phyloP scores from a whole-genome alignment of 352 stramenopile species.

The Phytopythium montanum region DNA sequence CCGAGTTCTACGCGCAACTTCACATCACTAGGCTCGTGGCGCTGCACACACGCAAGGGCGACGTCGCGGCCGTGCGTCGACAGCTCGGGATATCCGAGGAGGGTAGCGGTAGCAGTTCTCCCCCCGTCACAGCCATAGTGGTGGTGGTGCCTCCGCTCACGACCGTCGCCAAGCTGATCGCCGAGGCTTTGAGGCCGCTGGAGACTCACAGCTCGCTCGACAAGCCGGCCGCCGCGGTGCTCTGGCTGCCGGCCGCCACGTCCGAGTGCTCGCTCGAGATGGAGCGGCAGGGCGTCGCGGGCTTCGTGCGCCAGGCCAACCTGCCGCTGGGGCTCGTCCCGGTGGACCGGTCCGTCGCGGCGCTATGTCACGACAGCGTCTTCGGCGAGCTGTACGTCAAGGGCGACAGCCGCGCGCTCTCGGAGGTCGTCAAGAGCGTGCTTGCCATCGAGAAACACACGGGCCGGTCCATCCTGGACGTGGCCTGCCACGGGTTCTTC shows the following conservation, averaged over 20 bases:
- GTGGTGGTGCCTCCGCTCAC: slow-evolving; percentile 53
- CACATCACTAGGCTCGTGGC: slow-evolving; percentile 46
- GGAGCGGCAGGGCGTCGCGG: slow-evolving; percentile 63
- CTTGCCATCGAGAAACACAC: slow-evolving; percentile 51
- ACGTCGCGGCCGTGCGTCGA: slow-evolving; percentile 24
- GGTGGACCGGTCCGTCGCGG: slow-evolving; percentile 47
- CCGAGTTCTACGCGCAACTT: slow-evolving; percentile 58
- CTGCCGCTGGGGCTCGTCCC: slow-evolving; percentile 57
- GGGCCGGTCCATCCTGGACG: slow-evolving; percentile 26
- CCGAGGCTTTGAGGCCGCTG: slow-evolving; percentile 35
- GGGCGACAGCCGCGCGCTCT: slow-evolving; percentile 50
- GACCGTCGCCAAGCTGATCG: slow-evolving; percentile 46
- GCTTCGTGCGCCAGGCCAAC: slow-evolving; percentile 47
- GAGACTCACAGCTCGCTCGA: slow-evolving; percentile 8
- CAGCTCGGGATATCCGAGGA: slow-evolving; percentile 29
- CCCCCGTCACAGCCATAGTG: slow-evolving; percentile 22
- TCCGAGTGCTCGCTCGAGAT: slow-evolving; percentile 66
- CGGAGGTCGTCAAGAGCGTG: slow-evolving; percentile 59
- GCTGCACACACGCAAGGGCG: slow-evolving; percentile 28
- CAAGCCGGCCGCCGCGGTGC: slow-evolving; percentile 29
- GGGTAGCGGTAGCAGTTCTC: too few relatives aligned
- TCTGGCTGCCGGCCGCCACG: slow-evolving; percentile 60
- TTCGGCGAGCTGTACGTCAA: slow-evolving; percentile 77
- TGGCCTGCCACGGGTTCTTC: slow-evolving; percentile 52
- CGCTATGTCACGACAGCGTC: slow-evolving; percentile 58